These are phyloP conservation scores for Toxicodendron radicans DNA, from an alignment of 345 rosid genomes.

Conservation along the genomic window DNA sequence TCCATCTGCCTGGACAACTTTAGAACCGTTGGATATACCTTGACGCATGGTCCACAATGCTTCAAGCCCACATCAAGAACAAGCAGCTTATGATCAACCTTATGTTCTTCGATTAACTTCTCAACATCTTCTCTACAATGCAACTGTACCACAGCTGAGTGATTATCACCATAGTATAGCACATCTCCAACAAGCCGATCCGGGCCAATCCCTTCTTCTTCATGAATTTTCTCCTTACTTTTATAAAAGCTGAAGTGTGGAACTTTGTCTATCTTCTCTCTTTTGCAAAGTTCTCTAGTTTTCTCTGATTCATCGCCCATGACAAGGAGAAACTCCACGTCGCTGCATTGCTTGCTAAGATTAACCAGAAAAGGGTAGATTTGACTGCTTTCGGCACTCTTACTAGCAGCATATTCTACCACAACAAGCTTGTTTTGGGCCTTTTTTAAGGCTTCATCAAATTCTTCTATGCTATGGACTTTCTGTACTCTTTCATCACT, in stretches of 20 bases:
- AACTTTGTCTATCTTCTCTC: constrained; percentile 75
- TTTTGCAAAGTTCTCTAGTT: constrained; percentile 62
- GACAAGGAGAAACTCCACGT: constrained; percentile 74
- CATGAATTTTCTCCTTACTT: constrained; percentile 83
- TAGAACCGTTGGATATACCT: constrained; percentile 86
- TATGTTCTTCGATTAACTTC: constrained; percentile 69
- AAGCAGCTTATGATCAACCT: constrained; percentile 62
- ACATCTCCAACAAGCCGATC: constrained; percentile 84
- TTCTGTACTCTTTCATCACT: constrained; percentile 57
- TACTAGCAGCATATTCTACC: constrained; percentile 68
- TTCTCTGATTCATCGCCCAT: constrained; percentile 89
- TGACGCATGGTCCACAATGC: constrained; percentile 93
- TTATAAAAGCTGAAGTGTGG: constrained; percentile 95
- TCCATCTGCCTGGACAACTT: constrained; percentile 87
- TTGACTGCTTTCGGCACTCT: constrained; percentile 47
- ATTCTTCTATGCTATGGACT: constrained; percentile 72
- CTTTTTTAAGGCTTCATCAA: constrained; percentile 61
- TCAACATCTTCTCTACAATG: constrained; percentile 74
- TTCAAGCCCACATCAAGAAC: constrained; percentile 90
- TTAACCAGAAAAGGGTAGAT: constrained; percentile 92
- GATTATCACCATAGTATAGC: constrained; percentile 90
- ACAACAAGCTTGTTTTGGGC: constrained; percentile 79
- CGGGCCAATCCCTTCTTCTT: constrained; percentile 87
- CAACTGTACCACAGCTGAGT: constrained; percentile 76
- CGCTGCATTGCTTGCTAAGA: constrained; percentile 75